Percentiles rank a stretch among this genome's conserved stretches.
phyloP scores from a whole-genome alignment of 148 eudicot species.

The Cornus kousa region DNA sequence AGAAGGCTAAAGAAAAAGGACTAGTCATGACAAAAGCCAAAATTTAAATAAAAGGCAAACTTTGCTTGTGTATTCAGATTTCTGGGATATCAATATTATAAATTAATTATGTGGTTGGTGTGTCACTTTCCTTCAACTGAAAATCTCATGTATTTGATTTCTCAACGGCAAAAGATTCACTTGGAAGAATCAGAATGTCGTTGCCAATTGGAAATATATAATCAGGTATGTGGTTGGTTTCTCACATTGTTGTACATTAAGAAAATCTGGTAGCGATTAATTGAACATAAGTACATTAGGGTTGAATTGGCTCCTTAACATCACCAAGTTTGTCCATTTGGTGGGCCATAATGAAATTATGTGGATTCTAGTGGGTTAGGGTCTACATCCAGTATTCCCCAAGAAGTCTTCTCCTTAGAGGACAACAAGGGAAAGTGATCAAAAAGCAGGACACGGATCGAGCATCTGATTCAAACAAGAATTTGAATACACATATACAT shows the following conservation, averaged over 20 bases:
- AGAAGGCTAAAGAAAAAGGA: neutral
- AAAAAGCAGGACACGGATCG: too few species aligned
- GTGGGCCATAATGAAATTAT: neutral
- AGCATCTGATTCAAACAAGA: too few species aligned
- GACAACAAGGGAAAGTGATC: too few species aligned
- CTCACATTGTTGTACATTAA: neutral
- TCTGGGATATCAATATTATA: neutral
- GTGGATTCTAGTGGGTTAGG: neutral
- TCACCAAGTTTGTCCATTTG: neutral
- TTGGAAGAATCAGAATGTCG: neutral
- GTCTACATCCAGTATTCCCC: too few species aligned
- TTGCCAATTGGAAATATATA: neutral
- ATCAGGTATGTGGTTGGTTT: neutral
- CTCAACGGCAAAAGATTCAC: neutral
- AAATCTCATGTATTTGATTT: neutral
- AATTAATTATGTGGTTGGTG: neutral
- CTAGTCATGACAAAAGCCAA: neutral
- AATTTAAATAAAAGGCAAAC: slow-evolving; percentile 1
- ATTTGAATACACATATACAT: too few species aligned
- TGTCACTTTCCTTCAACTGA: neutral
- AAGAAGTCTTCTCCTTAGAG: too few species aligned
- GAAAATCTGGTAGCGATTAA: neutral
- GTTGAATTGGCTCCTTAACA: neutral
- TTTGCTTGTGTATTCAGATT: slow-evolving; percentile 2
- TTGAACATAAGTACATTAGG: neutral